A percentile compares a stretch with the other conserved stretches of the same genome.
These are phyloP conservation scores for Colletotrichum somersetense DNA, from an alignment of 2,329 filamentous ascomycete species.

Conservation along the genomic window DNA sequence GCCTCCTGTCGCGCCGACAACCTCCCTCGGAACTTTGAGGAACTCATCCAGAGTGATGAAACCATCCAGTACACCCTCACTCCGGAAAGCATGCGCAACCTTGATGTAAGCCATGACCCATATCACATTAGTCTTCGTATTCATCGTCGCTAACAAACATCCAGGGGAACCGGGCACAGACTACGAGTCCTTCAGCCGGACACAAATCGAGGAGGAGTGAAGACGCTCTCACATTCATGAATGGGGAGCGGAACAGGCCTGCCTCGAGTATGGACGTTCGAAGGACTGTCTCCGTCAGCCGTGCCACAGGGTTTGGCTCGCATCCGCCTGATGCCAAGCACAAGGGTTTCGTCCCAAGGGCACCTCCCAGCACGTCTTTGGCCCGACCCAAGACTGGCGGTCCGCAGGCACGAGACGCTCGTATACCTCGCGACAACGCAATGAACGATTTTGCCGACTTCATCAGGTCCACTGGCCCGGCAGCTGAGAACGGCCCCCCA, in stretches of 20 bases:
- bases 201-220: constrained; percentile 62
- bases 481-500: constrained; percentile 56
- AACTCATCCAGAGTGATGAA: constrained; percentile 84
- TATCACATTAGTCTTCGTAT: neutral
- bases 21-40: constrained; percentile 78
- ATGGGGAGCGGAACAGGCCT: constrained; percentile 50
- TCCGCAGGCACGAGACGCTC: constrained; percentile 76
- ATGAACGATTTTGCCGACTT: constrained; percentile 86
- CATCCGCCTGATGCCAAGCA: constrained; percentile 49
- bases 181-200: constrained; percentile 55
- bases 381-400: constrained; percentile 50
- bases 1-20: constrained; percentile 63
- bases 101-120: constrained; percentile 49
- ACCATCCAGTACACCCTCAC: constrained; percentile 88
- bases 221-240: constrained; percentile 54
- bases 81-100: constrained; percentile 81
- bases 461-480: constrained; percentile 85
- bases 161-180: constrained; percentile 57
- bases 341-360: constrained; percentile 48
- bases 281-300: constrained; percentile 50
- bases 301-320: constrained; percentile 53
- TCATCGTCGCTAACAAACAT: constrained; percentile 39
- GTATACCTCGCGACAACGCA: constrained; percentile 77
- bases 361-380: constrained; percentile 49
- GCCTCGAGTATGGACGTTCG: constrained; percentile 59